Percentiles rank a stretch among this genome's conserved stretches.
phyloP scores from a whole-genome alignment of 2,329 filamentous ascomycete genomes.

The Ophiocordyceps camponoti-rufipedis region DNA sequence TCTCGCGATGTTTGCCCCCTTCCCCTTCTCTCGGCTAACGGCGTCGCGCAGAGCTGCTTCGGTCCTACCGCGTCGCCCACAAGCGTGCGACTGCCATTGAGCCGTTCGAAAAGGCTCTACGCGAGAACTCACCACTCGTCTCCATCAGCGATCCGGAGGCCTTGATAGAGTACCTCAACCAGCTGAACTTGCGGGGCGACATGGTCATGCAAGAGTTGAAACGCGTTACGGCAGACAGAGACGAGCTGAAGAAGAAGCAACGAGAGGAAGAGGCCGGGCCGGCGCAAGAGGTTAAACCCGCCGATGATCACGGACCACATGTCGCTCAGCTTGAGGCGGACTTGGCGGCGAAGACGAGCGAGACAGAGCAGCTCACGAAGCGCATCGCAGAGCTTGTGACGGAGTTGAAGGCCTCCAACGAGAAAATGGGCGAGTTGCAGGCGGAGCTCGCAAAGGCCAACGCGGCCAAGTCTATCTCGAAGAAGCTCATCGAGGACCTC shows the following conservation, averaged over 20 bases:
- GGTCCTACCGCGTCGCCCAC: slow-evolving; percentile 85
- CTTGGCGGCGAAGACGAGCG: slow-evolving; percentile 47
- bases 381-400: slow-evolving; percentile 51
- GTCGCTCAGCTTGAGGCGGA: slow-evolving; percentile 65
- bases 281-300: slow-evolving; percentile 15
- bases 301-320: slow-evolving; percentile 50
- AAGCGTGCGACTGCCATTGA: slow-evolving; percentile 74
- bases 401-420: slow-evolving; percentile 53
- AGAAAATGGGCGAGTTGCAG: slow-evolving; percentile 49
- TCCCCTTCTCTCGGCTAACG: neutral
- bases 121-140: slow-evolving; percentile 80
- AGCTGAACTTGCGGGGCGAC: slow-evolving; percentile 68
- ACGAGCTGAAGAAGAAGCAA: slow-evolving; percentile 51
- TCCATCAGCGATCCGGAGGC: slow-evolving; percentile 75
- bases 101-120: slow-evolving; percentile 77
- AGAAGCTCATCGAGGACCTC: slow-evolving; percentile 20
- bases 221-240: slow-evolving; percentile 64
- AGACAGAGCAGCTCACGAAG: slow-evolving; percentile 50
- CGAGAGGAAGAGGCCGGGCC: slow-evolving; percentile 2
- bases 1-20: neutral
- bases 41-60: slow-evolving; percentile 49
- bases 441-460: slow-evolving; percentile 23
- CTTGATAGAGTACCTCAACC: slow-evolving; percentile 76
- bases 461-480: slow-evolving; percentile 21
- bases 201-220: slow-evolving; percentile 93